Evolutionary conservation across 163 green algal species (phyloP).

Genomic region (Chlamydomonas reinhardtii): DNA sequence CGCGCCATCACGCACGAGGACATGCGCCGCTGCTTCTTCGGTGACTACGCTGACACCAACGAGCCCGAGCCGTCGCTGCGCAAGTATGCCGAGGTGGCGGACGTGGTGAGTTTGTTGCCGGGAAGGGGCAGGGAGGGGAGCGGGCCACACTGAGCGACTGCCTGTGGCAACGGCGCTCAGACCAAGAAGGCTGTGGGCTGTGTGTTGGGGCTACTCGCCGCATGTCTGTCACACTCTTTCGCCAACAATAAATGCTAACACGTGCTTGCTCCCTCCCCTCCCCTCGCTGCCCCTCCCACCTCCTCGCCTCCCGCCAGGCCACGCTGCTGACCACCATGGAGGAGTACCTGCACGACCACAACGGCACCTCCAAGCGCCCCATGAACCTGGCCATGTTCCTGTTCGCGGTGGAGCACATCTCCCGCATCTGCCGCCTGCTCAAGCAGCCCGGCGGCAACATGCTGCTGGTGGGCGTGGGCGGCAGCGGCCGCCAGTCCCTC

Average conservation of each 20-base stretch:
- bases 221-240: too few relatives aligned
- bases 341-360: constrained; percentile 85
- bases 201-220: too few relatives aligned
- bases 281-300: too few relatives aligned
- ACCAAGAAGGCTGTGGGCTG: too few relatives aligned
- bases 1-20: constrained; percentile 47
- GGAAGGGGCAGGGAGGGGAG: too few relatives aligned
- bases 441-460: constrained; percentile 80
- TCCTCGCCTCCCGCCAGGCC: too few relatives aligned
- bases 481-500: constrained; percentile 78
- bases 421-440: constrained; percentile 72
- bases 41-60: constrained; percentile 76
- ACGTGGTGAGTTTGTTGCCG: constrained; percentile 24
- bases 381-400: constrained; percentile 92
- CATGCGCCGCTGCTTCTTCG: constrained; percentile 81
- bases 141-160: too few relatives aligned
- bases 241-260: too few relatives aligned
- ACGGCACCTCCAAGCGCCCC: constrained; percentile 81
- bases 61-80: constrained; percentile 53
- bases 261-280: too few relatives aligned
- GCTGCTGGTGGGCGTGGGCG: constrained; percentile 83
- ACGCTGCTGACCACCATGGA: constrained; percentile 70
- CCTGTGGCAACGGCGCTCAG: too few relatives aligned
- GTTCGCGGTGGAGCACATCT: constrained; percentile 86
- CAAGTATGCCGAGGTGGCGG: constrained; percentile 54